Evolutionary conservation across 129 eudicot species (phyloP).

Genomic region (Escallonia herrerae): DNA sequence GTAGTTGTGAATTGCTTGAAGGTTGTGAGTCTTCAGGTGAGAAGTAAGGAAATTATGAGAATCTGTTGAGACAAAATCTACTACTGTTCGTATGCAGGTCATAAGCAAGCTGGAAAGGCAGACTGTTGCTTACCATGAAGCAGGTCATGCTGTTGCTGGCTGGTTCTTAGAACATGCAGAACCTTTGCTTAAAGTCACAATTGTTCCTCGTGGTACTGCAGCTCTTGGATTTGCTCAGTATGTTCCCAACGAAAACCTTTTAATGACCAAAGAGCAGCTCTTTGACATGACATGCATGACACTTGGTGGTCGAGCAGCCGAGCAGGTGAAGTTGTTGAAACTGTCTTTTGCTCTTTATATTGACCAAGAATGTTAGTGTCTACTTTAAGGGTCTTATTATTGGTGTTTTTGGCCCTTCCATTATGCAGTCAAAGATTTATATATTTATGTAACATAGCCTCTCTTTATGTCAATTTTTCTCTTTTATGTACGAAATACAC

Average conservation of each 20-base stretch:
- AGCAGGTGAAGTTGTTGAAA: conserved; percentile 44
- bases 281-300: conserved; percentile 95
- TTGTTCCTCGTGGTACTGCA: conserved; percentile 96
- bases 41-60: no score
- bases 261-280: conserved; percentile 94
- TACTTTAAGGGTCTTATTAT: no score
- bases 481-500: no score
- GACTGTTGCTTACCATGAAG: conserved; percentile 92
- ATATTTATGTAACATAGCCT: no score
- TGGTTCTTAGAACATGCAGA: conserved; percentile 91
- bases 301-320: conserved; percentile 96
- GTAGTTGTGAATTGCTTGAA: no score
- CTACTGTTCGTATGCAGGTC: conserved; percentile 40
- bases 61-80: no score
- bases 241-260: conserved; percentile 84
- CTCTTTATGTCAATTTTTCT: no score
- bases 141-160: conserved; percentile 98
- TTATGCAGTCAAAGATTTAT: no score
- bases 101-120: conserved; percentile 77
- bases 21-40: no score
- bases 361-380: no score
- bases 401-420: no score
- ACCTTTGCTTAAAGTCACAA: conserved; percentile 85
- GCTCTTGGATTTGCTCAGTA: conserved; percentile 96
- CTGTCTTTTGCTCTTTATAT: no score